Percentiles rank a stretch among this genome's conserved stretches.
These are phyloP conservation scores for Adansonia rubrostipa DNA, from an alignment of 441 rosid species.

Conservation along the genomic window DNA sequence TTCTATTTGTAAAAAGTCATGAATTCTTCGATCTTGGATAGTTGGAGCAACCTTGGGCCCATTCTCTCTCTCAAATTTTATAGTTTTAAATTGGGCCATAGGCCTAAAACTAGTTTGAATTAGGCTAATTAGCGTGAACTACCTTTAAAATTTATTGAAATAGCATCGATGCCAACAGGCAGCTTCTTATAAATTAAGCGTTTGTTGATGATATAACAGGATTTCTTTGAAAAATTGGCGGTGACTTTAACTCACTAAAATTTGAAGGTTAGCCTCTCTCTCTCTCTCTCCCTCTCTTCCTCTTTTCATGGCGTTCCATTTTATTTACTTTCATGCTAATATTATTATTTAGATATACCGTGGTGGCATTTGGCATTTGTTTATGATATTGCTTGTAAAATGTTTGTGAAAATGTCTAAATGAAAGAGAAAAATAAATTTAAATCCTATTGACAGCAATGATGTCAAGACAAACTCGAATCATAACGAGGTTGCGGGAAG, in stretches of 20 bases:
- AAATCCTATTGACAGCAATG: slow-evolving; percentile 27
- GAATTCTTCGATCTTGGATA: not conserved
- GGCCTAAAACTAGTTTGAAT: not conserved
- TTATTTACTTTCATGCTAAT: not conserved
- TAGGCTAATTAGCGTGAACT: not conserved
- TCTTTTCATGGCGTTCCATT: not conserved
- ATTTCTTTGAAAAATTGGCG: not conserved
- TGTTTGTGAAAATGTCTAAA: slow-evolving; percentile 19
- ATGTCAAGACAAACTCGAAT: slow-evolving; percentile 26
- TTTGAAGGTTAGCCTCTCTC: not conserved
- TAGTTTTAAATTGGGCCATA: not conserved
- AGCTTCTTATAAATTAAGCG: not conserved
- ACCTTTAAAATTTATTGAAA: not conserved
- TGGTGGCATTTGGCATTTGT: not conserved
- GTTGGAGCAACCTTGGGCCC: not conserved
- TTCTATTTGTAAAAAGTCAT: not conserved
- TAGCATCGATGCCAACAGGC: not conserved
- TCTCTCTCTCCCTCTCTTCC: not conserved
- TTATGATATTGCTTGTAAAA: not conserved
- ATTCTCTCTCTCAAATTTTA: not conserved
- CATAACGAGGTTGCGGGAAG: slow-evolving; percentile 18
- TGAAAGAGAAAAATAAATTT: not conserved
- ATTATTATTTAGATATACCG: not conserved
- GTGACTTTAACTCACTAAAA: not conserved
- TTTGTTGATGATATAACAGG: not conserved